Percentiles rank a stretch among this genome's conserved stretches.
Conservation (phyloP, 768 basidiomycete genomes). For the Tephrocybe sp. region DNA sequence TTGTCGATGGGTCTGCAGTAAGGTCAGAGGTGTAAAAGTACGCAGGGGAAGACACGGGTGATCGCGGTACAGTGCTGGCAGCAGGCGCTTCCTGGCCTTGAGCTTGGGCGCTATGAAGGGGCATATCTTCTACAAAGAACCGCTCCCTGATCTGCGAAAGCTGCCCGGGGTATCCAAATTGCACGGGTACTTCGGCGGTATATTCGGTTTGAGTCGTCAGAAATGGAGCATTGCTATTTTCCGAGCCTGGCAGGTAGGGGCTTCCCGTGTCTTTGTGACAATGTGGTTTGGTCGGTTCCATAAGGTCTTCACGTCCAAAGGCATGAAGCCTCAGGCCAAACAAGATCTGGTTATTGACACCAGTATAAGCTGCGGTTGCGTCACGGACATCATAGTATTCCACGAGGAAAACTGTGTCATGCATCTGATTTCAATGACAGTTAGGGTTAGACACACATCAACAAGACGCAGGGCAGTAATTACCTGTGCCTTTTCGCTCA, state of each 20-base stretch:
- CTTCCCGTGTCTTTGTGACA: conserved; percentile 2
- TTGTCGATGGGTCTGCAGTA: conserved; percentile 27
- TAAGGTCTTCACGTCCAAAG: conserved; percentile 25
- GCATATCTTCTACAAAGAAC: conserved; percentile 25
- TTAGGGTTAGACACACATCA: neutral
- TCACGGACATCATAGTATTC: conserved; percentile 70
- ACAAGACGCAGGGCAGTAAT: conserved; percentile 3
- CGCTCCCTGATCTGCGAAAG: conserved; percentile 34
- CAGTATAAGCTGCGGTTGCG: conserved; percentile 48
- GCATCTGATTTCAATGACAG: conserved; percentile 13
- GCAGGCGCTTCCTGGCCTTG: conserved; percentile 19
- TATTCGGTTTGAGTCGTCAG: conserved; percentile 10
- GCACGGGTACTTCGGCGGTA: conserved; percentile 11
- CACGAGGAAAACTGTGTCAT: conserved; percentile 43
- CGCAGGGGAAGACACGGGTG: conserved; percentile 28
- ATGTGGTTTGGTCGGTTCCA: conserved; percentile 5
- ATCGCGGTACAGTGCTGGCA: conserved; percentile 2
- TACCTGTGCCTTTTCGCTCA: conserved; percentile 22
- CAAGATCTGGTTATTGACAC: conserved; percentile 46
- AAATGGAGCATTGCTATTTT: conserved; percentile 7
- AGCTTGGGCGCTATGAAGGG: conserved; percentile 24
- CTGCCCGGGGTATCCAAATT: conserved; percentile 29
- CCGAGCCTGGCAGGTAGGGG: neutral
- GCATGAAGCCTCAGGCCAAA: conserved; percentile 53
- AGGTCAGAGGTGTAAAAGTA: conserved; percentile 32